Evolutionary conservation across 192 early-diverging fungal genomes (phyloP), one percentile per base, ranked within the genome.

Genomic region (Coemansia sp.): DNA sequence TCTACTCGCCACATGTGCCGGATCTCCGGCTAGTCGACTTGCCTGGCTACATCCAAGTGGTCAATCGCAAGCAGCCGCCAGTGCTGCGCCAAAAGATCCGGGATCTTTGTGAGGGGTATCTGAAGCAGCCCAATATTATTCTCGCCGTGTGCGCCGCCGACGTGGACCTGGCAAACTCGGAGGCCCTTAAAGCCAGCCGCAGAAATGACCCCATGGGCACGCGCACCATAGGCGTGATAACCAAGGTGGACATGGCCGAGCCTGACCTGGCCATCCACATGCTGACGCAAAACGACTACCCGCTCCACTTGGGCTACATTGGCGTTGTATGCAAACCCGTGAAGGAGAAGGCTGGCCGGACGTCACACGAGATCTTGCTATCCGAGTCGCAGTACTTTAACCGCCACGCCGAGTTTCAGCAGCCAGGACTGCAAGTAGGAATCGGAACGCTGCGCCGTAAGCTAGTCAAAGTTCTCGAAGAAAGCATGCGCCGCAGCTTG

Each of bases 251-350:
- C 66, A 84, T 93, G 19, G 91, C 96, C 0, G 86, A 93, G 52
- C 90, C 94, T 34, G 84, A 87, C 26, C 64, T 69, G 6, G 96
- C 90, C 10, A 87, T 87, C 0, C 82, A 79, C 4, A 92, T 95
- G 68, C 83, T 98, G 29, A 85, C 85, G 29, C 95, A 97, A 46
- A 84, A 87, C 54, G 93, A 98, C 62, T 98, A 97, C 66, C 95
- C 97, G 33, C 70, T 98, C 24, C 88, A 93, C 40, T 76, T 97
- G 15, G 97, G 97, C 10, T 98, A 98, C 67, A 90, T 98, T 66
- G 97, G 97, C 32, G 94, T 98, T 8, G 92, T 97, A 8, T 93
- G 93, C 78, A 92, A 90, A 70, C 82, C 87, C 18, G 67, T 80
- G 14, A 40, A 58, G 39, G 76, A 79, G 37, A 70, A 66, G 37